Evolutionary conservation across 2,329 filamentous ascomycete genomes (phyloP), one percentile per base, ranked within the genome.

Genomic region (Colletotrichum salicis): DNA sequence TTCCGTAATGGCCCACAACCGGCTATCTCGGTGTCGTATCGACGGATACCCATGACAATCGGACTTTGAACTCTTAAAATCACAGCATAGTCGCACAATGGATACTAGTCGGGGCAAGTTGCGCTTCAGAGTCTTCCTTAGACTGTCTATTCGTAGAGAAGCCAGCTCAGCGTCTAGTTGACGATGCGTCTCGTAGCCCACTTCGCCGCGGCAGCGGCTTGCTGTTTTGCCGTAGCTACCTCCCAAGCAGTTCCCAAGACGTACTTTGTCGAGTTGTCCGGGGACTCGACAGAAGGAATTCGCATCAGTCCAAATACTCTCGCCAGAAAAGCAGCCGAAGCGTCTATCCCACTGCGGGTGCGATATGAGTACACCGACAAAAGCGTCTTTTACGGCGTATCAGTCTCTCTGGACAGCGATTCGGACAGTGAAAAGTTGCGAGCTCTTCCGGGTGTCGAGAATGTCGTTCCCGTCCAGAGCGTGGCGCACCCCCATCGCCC

Each of bases 291-390:
- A 13, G 60, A 33, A 22, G 60, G 41, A 3, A 37, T 24, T 2
- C 15, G 1, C n/a, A 7, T 58, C 24, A 52, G 59, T 35, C 66
- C 60, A 11, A 52, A 54, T 13, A 52, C 41, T 7, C 27, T 64
- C 22, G 52, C 29, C 3, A 24, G 37, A 22, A 51, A 8, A 5
- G 60, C 60, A 11, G 24, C 54, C 11, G 66, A 64, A 19, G 27
- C 64, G 13, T 69, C 41, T 11, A 52, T 69, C 5, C 12, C 66
- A 1, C 11, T 69, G 12, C 37, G 35, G 4, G 62, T 70, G 12
- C 67, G 67, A n/a, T 70, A 66, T 35, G 27, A 70, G 22, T 70
- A 35, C 45, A 24, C 11, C 5, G 67, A 70, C 12, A 66, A 59
- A 15, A 57, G 56, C 13, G n/a, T 67, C 1, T 70, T 67, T 22